A percentile compares a stretch with the other conserved stretches of the same genome.
phyloP scores from a whole-genome alignment of 768 basidiomycete genomes.

The Fomitopsis serialis region DNA sequence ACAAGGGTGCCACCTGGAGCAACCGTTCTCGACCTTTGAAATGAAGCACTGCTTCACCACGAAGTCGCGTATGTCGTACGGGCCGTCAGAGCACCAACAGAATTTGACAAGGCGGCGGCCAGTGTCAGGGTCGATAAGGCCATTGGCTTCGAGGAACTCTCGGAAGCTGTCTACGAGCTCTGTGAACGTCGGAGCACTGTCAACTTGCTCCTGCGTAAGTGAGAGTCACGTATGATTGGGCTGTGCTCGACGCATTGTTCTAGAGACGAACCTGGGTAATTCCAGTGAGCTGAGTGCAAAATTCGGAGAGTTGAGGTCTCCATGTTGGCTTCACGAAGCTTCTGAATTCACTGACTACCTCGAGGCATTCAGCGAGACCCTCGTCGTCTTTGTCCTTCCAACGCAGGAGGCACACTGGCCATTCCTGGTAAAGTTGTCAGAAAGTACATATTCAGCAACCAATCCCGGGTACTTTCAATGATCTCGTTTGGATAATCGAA shows the following conservation, averaged over 20 bases:
- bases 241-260: background rate
- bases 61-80: slow-evolving; percentile 80
- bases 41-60: slow-evolving; percentile 89
- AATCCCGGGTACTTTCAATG: slow-evolving; percentile 53
- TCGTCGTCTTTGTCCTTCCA: slow-evolving; percentile 65
- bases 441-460: background rate
- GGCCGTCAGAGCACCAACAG: slow-evolving; percentile 83
- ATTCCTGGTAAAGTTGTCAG: slow-evolving; percentile 55
- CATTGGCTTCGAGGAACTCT: slow-evolving; percentile 64
- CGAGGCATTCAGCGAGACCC: slow-evolving; percentile 50
- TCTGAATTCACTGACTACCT: slow-evolving; percentile 77
- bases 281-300: slow-evolving; percentile 85
- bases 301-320: slow-evolving; percentile 73
- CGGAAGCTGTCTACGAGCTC: slow-evolving; percentile 60
- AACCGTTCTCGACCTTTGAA: slow-evolving; percentile 48
- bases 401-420: slow-evolving; percentile 83
- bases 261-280: slow-evolving; percentile 75
- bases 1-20: background rate
- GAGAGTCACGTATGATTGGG: background rate
- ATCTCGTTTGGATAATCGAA: slow-evolving; percentile 94
- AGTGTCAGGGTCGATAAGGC: slow-evolving; percentile 56
- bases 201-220: slow-evolving; percentile 67
- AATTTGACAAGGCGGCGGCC: slow-evolving; percentile 56
- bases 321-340: slow-evolving; percentile 86
- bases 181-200: slow-evolving; percentile 71